Conservation (phyloP, 2,329 filamentous ascomycete species). For the Fusarium setosum region DNA sequence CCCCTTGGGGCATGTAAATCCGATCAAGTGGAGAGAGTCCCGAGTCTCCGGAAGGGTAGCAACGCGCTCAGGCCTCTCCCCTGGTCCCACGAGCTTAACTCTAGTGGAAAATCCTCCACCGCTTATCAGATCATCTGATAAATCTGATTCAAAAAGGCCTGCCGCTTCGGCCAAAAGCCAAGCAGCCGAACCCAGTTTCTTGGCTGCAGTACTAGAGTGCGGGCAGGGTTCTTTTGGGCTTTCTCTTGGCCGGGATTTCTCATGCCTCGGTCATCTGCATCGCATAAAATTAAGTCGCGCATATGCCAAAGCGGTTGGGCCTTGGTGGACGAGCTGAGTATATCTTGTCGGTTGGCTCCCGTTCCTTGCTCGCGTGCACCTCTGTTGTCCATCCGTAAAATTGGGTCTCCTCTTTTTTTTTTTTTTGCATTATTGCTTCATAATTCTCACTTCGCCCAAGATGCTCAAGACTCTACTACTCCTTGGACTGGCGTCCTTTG, state of each 20-base stretch:
- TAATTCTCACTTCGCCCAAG: not conserved
- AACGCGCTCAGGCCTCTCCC: not conserved
- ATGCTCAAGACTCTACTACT: slow-evolving; percentile 28
- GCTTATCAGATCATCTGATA: slow-evolving; percentile 45
- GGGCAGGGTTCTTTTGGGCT: too few species aligned
- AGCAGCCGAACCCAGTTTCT: not conserved
- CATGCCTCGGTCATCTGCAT: too few species aligned
- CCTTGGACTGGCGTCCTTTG: slow-evolving; percentile 17
- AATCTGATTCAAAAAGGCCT: not conserved
- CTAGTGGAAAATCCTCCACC: not conserved
- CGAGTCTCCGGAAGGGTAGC: not conserved
- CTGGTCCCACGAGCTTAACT: too few species aligned
- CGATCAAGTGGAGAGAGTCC: not conserved
- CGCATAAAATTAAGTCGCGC: too few species aligned
- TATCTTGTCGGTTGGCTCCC: too few species aligned
- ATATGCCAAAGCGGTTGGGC: not conserved
- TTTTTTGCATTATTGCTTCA: not conserved
- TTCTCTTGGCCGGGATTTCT: too few species aligned
- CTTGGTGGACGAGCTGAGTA: too few species aligned
- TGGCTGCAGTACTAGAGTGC: too few species aligned
- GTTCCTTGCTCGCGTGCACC: not conserved
- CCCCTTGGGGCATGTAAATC: not conserved
- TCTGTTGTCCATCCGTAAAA: too few species aligned
- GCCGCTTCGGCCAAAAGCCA: not conserved
- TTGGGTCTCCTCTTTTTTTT: not conserved